phyloP scores from a whole-genome alignment of 140 eudicot genomes.

The Flaveria floridana region DNA sequence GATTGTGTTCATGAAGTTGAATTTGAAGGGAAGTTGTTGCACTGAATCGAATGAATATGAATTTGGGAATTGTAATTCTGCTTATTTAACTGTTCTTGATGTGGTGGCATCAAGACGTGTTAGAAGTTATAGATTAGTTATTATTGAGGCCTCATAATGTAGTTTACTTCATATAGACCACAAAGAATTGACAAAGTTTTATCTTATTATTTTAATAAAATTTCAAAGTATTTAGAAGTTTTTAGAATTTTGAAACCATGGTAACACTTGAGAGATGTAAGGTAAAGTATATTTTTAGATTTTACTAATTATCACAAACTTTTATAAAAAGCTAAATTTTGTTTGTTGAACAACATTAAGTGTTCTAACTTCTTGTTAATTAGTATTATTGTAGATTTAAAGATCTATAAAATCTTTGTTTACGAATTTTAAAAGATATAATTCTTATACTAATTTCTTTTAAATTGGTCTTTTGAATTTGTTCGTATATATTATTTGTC shows the following conservation, averaged over 20 bases:
- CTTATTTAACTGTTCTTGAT: conserved; percentile 28
- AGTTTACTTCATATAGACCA: conserved; percentile 12
- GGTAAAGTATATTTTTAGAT: not conserved
- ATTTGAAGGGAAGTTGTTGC: conserved; percentile 20
- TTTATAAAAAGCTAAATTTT: not conserved
- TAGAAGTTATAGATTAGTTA: not conserved
- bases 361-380: too few species aligned
- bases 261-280: not conserved
- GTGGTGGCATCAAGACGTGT: conserved; percentile 31
- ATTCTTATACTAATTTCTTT: too few species aligned
- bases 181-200: not conserved
- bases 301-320: not conserved
- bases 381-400: too few species aligned
- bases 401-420: too few species aligned
- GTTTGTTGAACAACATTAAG: not conserved
- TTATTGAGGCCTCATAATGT: not conserved
- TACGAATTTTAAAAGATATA: too few species aligned
- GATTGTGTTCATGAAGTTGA: conserved; percentile 19
- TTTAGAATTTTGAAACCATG: too few species aligned
- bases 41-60: conserved; percentile 21
- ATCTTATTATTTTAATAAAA: not conserved
- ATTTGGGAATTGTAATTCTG: conserved; percentile 15
- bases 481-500: too few species aligned
- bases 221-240: too few species aligned
- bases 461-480: too few species aligned